Conservation (phyloP, 2,329 filamentous ascomycete genomes). For the Tympanopsis confertula region DNA sequence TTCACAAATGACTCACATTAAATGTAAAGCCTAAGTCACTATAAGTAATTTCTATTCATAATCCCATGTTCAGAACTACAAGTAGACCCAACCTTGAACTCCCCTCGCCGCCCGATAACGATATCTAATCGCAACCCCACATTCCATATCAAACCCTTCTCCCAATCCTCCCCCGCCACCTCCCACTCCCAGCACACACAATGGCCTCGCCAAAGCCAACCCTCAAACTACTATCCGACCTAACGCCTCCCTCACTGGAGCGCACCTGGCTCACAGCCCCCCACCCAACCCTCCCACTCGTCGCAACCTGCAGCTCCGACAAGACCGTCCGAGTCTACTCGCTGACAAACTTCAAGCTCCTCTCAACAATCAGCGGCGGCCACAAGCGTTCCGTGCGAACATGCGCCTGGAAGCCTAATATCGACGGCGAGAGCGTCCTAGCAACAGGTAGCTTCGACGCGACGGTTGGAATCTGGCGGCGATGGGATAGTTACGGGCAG, state of each 20-base stretch:
- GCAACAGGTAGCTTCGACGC: slow-evolving; percentile 59
- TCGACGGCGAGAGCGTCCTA: slow-evolving; percentile 41
- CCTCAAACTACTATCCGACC: background rate
- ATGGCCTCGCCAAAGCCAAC: too few species aligned
- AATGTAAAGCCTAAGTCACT: too few species aligned
- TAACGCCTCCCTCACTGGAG: slow-evolving; percentile 9
- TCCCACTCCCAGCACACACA: too few species aligned
- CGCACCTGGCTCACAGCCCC: slow-evolving; percentile 50
- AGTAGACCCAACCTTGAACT: too few species aligned
- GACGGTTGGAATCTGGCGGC: slow-evolving; percentile 47
- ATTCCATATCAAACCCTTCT: too few species aligned
- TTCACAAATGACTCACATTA: too few species aligned
- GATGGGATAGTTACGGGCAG: slow-evolving; percentile 15
- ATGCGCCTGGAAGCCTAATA: slow-evolving; percentile 51
- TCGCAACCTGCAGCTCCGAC: slow-evolving; percentile 55
- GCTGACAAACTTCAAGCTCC: slow-evolving; percentile 44
- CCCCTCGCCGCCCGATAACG: too few species aligned
- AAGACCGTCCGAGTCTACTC: slow-evolving; percentile 55
- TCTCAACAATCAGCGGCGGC: slow-evolving; percentile 48
- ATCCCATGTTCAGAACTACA: too few species aligned
- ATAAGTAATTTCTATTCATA: too few species aligned
- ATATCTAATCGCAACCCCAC: too few species aligned
- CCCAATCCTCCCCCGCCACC: too few species aligned
- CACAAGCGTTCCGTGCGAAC: slow-evolving; percentile 54
- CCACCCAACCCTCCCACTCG: slow-evolving; percentile 48